Conservation (phyloP, 225 moss, liverwort and hornwort genomes). For the Rhytidiadelphus loreus region DNA sequence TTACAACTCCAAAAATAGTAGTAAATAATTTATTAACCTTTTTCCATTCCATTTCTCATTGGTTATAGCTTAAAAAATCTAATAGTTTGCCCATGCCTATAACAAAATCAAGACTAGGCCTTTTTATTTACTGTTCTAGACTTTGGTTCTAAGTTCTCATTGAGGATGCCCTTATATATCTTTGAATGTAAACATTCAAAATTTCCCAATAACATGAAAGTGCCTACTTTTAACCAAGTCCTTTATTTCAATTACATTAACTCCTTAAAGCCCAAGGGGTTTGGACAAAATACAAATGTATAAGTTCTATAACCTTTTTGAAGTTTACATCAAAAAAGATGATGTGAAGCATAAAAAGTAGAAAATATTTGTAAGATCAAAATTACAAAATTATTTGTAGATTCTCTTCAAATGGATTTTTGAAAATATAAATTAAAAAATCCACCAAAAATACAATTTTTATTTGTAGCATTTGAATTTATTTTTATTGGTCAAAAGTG, state of each 20-base stretch:
- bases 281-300: no score
- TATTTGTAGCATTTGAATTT: no score
- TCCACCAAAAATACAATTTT: no score
- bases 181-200: neutral
- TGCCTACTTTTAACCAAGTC: neutral
- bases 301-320: no score
- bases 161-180: neutral
- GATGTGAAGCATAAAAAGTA: no score
- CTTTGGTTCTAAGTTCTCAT: rapidly evolving
- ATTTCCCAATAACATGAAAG: neutral
- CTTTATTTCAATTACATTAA: neutral
- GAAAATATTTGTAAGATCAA: no score
- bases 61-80: neutral
- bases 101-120: rapidly evolving
- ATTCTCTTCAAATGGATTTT: no score
- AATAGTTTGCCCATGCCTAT: rapidly evolving
- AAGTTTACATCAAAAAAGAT: no score
- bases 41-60: neutral
- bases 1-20: neutral
- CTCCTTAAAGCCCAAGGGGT: no score
- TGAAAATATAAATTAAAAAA: no score
- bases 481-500: no score
- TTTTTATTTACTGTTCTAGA: rapidly evolving
- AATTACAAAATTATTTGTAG: no score
- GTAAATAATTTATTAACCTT: neutral